phyloP scores from a whole-genome alignment of 83 land plant genomes.

The Isoetes engelmannii region DNA sequence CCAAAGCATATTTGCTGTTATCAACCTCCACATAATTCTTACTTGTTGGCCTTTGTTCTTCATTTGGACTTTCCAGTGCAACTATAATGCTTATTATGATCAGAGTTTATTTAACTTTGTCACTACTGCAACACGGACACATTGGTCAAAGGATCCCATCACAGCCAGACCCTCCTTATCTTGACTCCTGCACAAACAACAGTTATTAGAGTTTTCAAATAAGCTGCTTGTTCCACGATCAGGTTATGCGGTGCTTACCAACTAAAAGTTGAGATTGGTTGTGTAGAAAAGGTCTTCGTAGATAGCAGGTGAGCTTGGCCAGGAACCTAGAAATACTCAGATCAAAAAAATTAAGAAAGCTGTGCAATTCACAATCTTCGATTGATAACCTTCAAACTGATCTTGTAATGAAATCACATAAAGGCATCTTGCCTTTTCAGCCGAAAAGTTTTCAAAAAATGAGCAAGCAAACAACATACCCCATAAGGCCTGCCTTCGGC shows the following conservation, averaged over 20 bases:
- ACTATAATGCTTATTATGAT: not conserved
- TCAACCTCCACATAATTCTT: no score
- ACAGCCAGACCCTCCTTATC: conserved; percentile 43
- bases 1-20: no score
- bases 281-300: conserved; percentile 25
- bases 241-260: conserved; percentile 11
- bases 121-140: conserved; percentile 33
- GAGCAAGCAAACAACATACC: not conserved
- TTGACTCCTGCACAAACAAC: conserved; percentile 28
- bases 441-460: no score
- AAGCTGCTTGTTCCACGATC: no score
- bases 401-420: no score
- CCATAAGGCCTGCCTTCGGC: conserved; percentile 28
- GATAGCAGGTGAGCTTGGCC: conserved; percentile 31
- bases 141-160: conserved; percentile 44
- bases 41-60: no score
- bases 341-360: not conserved
- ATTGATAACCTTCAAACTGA: no score
- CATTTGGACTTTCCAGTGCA: no score
- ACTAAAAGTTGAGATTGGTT: conserved; percentile 35
- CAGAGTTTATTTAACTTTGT: conserved; percentile 33
- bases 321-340: conserved; percentile 7
- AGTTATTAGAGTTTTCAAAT: no score
- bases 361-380: no score
- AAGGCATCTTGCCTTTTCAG: no score